A percentile compares a stretch with the other conserved stretches of the same genome.
Conservation (phyloP, 352 stramenopile species). For the Paralagenidium karlingii region DNA sequence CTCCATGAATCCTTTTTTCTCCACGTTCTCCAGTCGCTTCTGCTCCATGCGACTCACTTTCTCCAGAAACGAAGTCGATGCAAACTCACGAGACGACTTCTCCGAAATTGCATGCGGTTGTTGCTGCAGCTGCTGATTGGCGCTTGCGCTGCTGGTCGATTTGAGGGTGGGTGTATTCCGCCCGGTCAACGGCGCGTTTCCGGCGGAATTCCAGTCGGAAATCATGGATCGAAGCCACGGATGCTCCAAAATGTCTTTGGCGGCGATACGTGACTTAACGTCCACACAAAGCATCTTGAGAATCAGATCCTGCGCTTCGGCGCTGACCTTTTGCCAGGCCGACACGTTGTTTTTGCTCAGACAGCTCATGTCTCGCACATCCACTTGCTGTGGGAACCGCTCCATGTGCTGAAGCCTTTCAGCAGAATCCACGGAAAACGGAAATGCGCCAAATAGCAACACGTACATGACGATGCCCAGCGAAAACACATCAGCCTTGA, state of each 20-base stretch:
- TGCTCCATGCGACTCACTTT: no score
- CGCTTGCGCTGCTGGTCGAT: neutral
- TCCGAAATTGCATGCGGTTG: constrained; percentile 13
- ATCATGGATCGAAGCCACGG: constrained; percentile 61
- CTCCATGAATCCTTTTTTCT: constrained; percentile 45
- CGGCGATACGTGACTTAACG: constrained; percentile 42
- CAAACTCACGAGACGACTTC: no score
- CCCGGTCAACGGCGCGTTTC: constrained; percentile 6
- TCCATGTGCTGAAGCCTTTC: constrained; percentile 48
- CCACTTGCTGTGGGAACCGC: constrained; percentile 36
- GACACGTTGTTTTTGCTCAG: constrained; percentile 31
- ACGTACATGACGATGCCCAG: constrained; percentile 72
- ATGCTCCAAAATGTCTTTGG: constrained; percentile 40
- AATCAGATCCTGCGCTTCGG: constrained; percentile 42
- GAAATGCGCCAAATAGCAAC: constrained; percentile 63
- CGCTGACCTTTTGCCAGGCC: constrained; percentile 44
- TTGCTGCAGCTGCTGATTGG: neutral
- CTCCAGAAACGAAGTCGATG: no score
- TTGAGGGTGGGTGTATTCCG: neutral
- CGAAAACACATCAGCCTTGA: constrained; percentile 72
- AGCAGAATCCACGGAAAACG: constrained; percentile 64
- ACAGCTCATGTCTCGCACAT: constrained; percentile 76
- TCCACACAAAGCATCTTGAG: constrained; percentile 35
- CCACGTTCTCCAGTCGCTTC: constrained; percentile 40
- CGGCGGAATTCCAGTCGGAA: constrained; percentile 4